Conservation (phyloP, 1,284 basidiomycete species). For the Coriolopsis trogii region DNA sequence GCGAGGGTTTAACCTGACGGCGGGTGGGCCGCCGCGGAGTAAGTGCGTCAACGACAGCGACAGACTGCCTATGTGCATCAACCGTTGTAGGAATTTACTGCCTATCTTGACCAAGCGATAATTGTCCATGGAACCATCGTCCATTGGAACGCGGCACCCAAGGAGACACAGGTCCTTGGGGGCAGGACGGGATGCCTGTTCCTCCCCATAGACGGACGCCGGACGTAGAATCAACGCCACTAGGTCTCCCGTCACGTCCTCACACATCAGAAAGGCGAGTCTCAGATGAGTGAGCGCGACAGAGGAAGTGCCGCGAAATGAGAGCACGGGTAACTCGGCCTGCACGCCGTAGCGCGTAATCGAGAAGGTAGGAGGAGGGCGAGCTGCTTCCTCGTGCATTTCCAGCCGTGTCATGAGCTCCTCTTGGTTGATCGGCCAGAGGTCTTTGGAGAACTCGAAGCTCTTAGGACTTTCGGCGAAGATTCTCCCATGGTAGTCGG, state of each 20-base stretch:
- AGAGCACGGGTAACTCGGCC: background rate
- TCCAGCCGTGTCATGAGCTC: background rate
- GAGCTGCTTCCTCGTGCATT: background rate
- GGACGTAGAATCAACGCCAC: background rate
- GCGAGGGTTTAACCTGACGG: background rate
- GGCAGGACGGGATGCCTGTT: background rate
- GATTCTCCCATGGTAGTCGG: background rate
- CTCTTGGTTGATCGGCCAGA: background rate
- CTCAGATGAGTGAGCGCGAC: background rate
- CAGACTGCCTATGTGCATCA: background rate
- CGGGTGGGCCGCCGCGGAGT: background rate
- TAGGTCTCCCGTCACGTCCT: background rate
- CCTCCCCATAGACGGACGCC: background rate
- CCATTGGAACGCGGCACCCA: background rate
- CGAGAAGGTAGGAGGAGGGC: background rate
- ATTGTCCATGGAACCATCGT: background rate
- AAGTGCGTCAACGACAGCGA: background rate
- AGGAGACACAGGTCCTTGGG: background rate
- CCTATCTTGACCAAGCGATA: background rate
- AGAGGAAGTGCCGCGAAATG: background rate
- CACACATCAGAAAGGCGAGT: conserved; percentile 1
- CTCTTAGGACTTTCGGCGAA: background rate
- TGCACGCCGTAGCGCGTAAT: conserved; percentile 1
- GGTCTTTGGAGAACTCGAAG: background rate
- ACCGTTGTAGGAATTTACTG: background rate